Evolutionary conservation across 73 alveolate species (phyloP).

Genomic region (Paramecium biaurelia): DNA sequence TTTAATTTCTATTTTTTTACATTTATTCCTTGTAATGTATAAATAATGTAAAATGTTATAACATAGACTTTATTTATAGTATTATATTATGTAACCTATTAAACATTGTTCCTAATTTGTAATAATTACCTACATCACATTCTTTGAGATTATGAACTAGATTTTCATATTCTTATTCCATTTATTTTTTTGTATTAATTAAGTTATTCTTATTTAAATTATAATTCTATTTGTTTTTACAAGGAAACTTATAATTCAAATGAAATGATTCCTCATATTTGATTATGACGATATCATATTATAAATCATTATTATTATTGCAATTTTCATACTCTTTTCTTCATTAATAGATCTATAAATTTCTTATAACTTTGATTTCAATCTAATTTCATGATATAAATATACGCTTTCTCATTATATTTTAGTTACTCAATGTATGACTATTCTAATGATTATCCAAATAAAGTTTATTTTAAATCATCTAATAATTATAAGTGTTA

Average conservation of each 20-base stretch:
- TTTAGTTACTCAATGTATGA: neutral
- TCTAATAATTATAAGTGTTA: neutral
- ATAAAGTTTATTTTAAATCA: neutral
- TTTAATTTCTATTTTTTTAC: neutral
- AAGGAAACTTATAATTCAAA: neutral
- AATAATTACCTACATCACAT: slow-evolving; percentile 23
- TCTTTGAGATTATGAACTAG: neutral
- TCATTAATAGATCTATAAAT: neutral
- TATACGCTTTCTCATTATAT: neutral
- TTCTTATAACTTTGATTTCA: neutral
- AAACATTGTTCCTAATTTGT: neutral
- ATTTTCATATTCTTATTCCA: neutral
- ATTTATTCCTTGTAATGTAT: neutral
- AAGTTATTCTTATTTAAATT: neutral
- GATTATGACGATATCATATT: neutral
- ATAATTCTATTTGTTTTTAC: neutral
- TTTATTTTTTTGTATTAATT: neutral
- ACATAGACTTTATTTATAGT: too few relatives aligned
- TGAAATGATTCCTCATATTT: neutral
- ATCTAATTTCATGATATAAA: neutral
- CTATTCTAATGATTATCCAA: neutral
- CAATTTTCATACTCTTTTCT: neutral
- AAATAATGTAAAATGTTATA: too few relatives aligned
- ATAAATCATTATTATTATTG: neutral
- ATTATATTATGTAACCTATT: neutral